Base-by-base conservation (phyloP, 352 stramenopile species). In the Pythium phragmiticola region DNA sequence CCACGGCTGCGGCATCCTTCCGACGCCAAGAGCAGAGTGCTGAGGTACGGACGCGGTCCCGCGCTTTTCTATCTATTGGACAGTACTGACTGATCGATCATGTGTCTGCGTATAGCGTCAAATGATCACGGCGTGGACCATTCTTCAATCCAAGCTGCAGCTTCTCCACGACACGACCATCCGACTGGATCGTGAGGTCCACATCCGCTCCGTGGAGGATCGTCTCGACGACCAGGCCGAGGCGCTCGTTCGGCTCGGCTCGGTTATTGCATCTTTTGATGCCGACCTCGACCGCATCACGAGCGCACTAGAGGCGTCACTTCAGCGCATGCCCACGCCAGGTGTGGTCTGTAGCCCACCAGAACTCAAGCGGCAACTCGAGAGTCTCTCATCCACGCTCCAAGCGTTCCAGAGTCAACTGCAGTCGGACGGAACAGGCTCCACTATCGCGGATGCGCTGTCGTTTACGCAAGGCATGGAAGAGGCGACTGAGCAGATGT, bases 91-190 rank as follows among this genome's bases (percentile, higher is more conserved):
- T 17, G 5, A 46, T 46, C 39, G 13, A 19, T n/a, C 34, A 2
- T 51, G 45, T 62, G 37, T 58, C 59, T 37, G 37, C 4, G 3
- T 59, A 7, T 36, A 89, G 77, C 63, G 60, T 26, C 78, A 89
- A 70, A 69, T 87, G 14, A 21, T 84, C 2, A 68, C 64, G 0
- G 68, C 69, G 1, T 88, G 74, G 75, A 56, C 63, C 2, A 46
- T 80, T 12, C 60, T 88, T 9, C 75, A 84, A 34, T 75, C 75
- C 3, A 89, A 88, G 54, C 47, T 88, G 2, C 66, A 82, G 37
- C 61, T 83, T 0, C 46, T 86, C 17, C 74, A 87, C n/a, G 68
- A 84, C 37, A 74, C 66, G 45, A 65, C 57, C 5, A 51, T 83
- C 28, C 68, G 65, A 13, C 53, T 87, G 11, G 75, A 88, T 41